phyloP scores from a whole-genome alignment of 805 yeast species.

The Sugiyamaella smithiae region DNA sequence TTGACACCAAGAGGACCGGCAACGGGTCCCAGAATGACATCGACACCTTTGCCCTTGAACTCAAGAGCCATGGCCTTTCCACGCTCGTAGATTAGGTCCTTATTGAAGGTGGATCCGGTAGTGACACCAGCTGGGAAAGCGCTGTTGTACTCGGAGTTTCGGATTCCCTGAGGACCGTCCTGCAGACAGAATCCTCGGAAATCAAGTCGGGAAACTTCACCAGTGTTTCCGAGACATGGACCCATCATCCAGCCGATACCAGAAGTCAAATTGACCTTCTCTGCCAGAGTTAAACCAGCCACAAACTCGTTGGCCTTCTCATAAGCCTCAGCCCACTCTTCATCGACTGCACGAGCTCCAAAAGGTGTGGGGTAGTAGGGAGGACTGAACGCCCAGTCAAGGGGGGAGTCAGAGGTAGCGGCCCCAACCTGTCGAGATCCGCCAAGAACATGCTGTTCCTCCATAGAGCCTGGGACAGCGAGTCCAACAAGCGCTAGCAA shows the following conservation, averaged over 20 bases:
- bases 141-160: constrained; percentile 55
- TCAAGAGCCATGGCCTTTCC: constrained; percentile 60
- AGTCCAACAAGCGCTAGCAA: constrained; percentile 7
- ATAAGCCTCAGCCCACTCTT: constrained; percentile 57
- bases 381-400: constrained; percentile 18
- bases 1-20: constrained; percentile 61
- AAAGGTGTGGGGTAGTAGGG: constrained; percentile 24
- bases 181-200: constrained; percentile 57
- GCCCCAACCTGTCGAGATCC: constrained; percentile 1
- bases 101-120: constrained; percentile 56
- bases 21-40: constrained; percentile 54
- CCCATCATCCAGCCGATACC: constrained; percentile 66
- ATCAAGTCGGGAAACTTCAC: constrained; percentile 52
- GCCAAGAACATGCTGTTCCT: neutral
- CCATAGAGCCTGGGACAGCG: constrained; percentile 4
- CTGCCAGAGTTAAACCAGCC: constrained; percentile 53
- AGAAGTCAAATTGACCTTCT: constrained; percentile 60
- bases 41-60: constrained; percentile 52
- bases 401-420: constrained; percentile 1
- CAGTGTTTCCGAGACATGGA: constrained; percentile 61
- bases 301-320: constrained; percentile 54
- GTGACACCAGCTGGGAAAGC: constrained; percentile 60
- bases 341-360: constrained; percentile 22
- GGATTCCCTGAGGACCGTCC: constrained; percentile 62
- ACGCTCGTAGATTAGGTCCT: constrained; percentile 47